Evolutionary conservation across 1,139 yeast species (phyloP).

Genomic region (Trichomonascaceae sp.): DNA sequence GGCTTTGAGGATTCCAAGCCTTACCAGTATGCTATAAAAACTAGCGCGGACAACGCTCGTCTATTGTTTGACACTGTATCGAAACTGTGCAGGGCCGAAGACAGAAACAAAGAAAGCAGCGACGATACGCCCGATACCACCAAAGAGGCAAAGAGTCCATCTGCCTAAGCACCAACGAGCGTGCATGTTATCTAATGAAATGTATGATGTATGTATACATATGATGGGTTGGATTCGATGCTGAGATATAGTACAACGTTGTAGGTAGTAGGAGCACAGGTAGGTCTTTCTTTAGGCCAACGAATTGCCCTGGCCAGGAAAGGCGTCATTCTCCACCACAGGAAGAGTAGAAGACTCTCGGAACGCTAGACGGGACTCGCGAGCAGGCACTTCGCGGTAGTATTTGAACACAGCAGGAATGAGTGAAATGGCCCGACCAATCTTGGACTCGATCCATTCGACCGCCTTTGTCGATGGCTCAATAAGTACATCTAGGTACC

Average conservation of each 20-base stretch:
- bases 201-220: too few species aligned
- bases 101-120: too few species aligned
- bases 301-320: conserved; percentile 3
- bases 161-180: too few species aligned
- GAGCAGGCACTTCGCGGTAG: conserved; percentile 44
- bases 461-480: conserved; percentile 57
- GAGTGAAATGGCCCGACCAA: conserved; percentile 35
- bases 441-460: conserved; percentile 49
- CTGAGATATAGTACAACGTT: background rate
- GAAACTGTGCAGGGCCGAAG: too few species aligned
- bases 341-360: background rate
- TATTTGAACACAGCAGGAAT: conserved; percentile 44
- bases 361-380: conserved; percentile 18
- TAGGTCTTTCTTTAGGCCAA: background rate
- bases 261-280: background rate
- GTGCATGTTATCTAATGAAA: too few species aligned
- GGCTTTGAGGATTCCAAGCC: conserved; percentile 50
- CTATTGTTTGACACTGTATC: too few species aligned
- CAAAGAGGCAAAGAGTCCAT: too few species aligned
- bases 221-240: too few species aligned
- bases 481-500: conserved; percentile 38
- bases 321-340: background rate
- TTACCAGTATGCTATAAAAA: conserved; percentile 68
- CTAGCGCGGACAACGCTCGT: too few species aligned
- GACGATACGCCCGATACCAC: too few species aligned